Evolutionary conservation across 305 asterid genomes (phyloP).

Genomic region (Solanum chacoense): DNA sequence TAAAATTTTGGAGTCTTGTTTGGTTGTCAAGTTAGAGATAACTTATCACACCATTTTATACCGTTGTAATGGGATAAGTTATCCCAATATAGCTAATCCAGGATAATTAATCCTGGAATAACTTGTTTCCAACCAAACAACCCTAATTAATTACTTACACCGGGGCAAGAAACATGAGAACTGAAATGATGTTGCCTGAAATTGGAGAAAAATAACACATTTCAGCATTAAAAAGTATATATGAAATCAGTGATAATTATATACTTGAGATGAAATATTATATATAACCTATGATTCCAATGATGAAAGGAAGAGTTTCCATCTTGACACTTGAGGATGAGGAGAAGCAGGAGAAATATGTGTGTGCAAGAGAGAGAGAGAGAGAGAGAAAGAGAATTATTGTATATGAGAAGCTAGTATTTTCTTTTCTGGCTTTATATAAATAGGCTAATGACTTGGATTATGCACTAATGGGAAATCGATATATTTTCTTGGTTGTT

Average conservation of each 20-base stretch:
- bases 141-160: slow-evolving; percentile 30
- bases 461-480: too few relatives aligned
- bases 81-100: not conserved
- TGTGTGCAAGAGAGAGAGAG: not conserved
- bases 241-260: not conserved
- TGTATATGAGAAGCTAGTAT: not conserved
- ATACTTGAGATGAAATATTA: not conserved
- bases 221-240: too few relatives aligned
- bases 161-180: slow-evolving; percentile 68
- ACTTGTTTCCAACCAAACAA: not conserved
- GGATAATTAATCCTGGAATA: too few relatives aligned
- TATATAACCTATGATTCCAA: slow-evolving; percentile 31
- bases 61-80: too few relatives aligned
- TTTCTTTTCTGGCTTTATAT: not conserved
- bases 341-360: not conserved
- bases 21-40: not conserved
- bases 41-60: not conserved
- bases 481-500: not conserved
- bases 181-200: slow-evolving; percentile 56
- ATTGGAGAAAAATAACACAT: not conserved
- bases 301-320: slow-evolving; percentile 23
- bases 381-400: too few relatives aligned
- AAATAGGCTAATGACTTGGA: not conserved
- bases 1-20: too few relatives aligned
- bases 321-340: slow-evolving; percentile 3